These are phyloP conservation scores for Talaromyces albobiverticillius DNA, from an alignment of 2,329 filamentous ascomycete species.

Conservation along the genomic window DNA sequence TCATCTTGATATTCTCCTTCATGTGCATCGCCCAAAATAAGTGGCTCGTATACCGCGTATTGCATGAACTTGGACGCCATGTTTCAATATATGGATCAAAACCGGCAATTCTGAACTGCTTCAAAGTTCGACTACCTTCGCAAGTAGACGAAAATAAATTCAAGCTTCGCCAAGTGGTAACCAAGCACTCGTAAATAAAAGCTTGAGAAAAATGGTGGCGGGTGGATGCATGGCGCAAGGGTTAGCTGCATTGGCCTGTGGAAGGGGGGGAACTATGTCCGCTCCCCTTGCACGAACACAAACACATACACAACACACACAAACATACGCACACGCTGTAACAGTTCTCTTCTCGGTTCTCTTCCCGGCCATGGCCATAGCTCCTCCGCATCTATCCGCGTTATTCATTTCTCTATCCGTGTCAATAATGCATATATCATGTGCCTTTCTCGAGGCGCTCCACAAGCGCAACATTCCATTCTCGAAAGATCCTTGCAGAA, in stretches of 20 bases:
- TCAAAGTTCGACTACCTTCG: too few relatives aligned
- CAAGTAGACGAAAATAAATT: too few relatives aligned
- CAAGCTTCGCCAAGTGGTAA: constrained; percentile 15
- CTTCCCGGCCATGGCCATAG: too few relatives aligned
- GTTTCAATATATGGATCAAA: too few relatives aligned
- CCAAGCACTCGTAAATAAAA: not conserved
- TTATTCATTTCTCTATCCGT: too few relatives aligned
- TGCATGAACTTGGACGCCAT: too few relatives aligned
- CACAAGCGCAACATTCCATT: constrained; percentile 55
- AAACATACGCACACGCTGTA: not conserved
- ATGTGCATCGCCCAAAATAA: not conserved
- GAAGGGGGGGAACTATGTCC: not conserved
- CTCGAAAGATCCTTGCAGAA: constrained; percentile 51
- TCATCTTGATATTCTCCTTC: not conserved
- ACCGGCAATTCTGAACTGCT: too few relatives aligned
- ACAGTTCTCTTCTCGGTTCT: too few relatives aligned
- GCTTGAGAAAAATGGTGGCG: constrained; percentile 2
- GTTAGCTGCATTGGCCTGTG: not conserved
- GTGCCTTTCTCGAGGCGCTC: constrained; percentile 38
- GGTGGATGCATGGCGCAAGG: constrained; percentile 8
- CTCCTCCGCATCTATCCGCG: too few relatives aligned
- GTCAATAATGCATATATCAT: too few relatives aligned
- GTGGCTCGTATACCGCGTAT: not conserved
- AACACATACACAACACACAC: too few relatives aligned
- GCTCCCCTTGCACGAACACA: not conserved